Evolutionary conservation across 768 basidiomycete species (phyloP).

Genomic region (Boletellus ananiceps): DNA sequence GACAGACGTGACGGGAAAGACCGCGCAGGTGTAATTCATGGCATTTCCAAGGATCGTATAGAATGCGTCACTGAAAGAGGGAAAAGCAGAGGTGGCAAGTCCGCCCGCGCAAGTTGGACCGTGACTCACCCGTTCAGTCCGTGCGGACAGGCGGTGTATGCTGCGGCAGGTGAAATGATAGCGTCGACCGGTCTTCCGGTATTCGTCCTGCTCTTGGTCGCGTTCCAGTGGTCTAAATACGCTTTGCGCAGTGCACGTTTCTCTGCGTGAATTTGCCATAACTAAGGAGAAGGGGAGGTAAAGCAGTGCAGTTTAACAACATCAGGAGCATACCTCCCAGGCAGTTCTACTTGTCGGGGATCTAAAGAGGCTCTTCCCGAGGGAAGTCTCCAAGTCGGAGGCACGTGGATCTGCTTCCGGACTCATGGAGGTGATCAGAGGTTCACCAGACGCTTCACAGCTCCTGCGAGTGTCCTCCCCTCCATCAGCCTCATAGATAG

Average conservation of each 20-base stretch:
- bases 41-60: conserved; percentile 47
- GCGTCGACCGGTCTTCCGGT: conserved; percentile 52
- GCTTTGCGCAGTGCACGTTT: conserved; percentile 39
- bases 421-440: conserved; percentile 36
- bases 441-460: conserved; percentile 41
- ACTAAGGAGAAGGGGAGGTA: conserved; percentile 15
- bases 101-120: background rate
- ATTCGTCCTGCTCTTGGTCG: conserved; percentile 37
- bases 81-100: conserved; percentile 11
- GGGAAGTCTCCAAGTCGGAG: conserved; percentile 41
- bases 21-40: conserved; percentile 40
- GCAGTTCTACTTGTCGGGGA: conserved; percentile 36
- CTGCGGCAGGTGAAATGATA: conserved; percentile 43
- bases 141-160: conserved; percentile 43
- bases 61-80: conserved; percentile 30
- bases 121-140: conserved; percentile 37
- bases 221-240: conserved; percentile 48
- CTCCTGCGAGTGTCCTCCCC: conserved; percentile 34
- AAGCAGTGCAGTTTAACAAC: background rate
- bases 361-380: conserved; percentile 44
- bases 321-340: conserved; percentile 35
- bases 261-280: conserved; percentile 45
- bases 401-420: conserved; percentile 31
- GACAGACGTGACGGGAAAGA: conserved; percentile 47
- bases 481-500: conserved; percentile 39